Evolutionary conservation across 139 green algal species (phyloP), one percentile per base, ranked within the genome.

Genomic region (Chlorella sp.): DNA sequence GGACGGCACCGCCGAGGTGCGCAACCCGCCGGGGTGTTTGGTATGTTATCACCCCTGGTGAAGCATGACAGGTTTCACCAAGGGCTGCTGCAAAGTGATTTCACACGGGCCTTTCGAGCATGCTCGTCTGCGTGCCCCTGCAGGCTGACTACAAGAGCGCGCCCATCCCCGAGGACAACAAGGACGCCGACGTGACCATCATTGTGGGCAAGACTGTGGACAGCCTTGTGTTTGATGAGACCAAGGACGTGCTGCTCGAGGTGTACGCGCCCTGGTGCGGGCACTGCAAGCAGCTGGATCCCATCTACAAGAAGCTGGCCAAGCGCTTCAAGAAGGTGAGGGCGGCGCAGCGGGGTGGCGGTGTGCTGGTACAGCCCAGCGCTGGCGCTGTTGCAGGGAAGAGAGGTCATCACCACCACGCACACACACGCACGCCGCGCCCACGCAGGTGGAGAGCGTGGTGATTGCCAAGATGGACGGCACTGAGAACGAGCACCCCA

Each of bases 261-360:
- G 79, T 93, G n/a, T 94, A 94, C 74, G 90, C 90, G 10, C 90
- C 91, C 23, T 96, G 90, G 92, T 97, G 92, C 77, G 87, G 89
- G n/a, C 72, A 76, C 61, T 96, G 91, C 90, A 92, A 96, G 84
- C 50, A 75, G 70, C 82, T 97, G 29, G 89, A 87, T 42, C 91
- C 91, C 36, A 83, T 87, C 33, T 97, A 91, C 82, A 84, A 91
- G 79, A 93, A 95, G 81, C 87, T 96, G 70, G 91, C 81, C 74
- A 92, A 93, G 82, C 77, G 83, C 36, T 95, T 95, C 74, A 83
- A 80, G 36, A 85, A 85, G 62, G 81, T 91, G 22, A 24, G 51
- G 35, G 26, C 2, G 23, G 42, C n/a, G n/a, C n/a, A n/a, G n/a
- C n/a, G n/a, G n/a, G n/a, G n/a, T n/a, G n/a, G n/a, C n/a, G n/a